Base-by-base conservation (phyloP, 1,284 basidiomycete genomes). In the Cryptococcus floricola region DNA sequence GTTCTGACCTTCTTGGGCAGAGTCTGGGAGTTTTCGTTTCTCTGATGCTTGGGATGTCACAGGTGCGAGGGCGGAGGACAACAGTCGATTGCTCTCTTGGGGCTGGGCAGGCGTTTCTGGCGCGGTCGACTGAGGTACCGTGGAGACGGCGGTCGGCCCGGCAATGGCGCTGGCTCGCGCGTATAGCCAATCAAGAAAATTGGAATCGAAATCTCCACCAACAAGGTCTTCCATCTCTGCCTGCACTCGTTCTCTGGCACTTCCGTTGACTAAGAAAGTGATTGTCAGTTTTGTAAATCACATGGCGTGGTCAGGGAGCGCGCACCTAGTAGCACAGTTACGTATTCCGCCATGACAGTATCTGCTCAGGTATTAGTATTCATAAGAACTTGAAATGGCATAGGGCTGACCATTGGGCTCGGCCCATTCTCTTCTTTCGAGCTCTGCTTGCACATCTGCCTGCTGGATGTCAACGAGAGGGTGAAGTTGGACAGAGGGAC, bases 341-440 rank as follows among this genome's bases (percentile, higher is more conserved):
- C 62, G 56, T 75, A 75, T 56, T 75, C 73, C 12, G 73, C 72
- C 73, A 75, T 75, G 48, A 75, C 73, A 56, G 61, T 63, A 54
- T 75, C 73, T 72, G 34, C 19, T 7, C 27, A 28, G n/a, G 25
- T 12, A 19, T 61, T 38, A 14, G 31, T 43, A 38, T 34, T 3
- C 42, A 46, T 44, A 31, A 50, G n/a, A n/a, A 8, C 31, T 18
- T 18, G 25, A 34, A 1, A 9, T 2, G 5, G 12, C 8, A 16
- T n/a, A 38, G 14, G 4, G 56, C 65, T 13, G 39, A 74, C 73
- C 73, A 25, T 64, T 63, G 2, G 69, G 56, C 53, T 75, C 73
- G 19, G 73, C 72, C 71, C 72, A 75, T 60, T 75, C 73, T 59
- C 73, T 58, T 44, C 62, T 58, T 59, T 73, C 72, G 4, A 75